Evolutionary conservation across 148 eudicot species (phyloP), one percentile per base, ranked within the genome.

Genomic region (Pharnaceum exiguum): DNA sequence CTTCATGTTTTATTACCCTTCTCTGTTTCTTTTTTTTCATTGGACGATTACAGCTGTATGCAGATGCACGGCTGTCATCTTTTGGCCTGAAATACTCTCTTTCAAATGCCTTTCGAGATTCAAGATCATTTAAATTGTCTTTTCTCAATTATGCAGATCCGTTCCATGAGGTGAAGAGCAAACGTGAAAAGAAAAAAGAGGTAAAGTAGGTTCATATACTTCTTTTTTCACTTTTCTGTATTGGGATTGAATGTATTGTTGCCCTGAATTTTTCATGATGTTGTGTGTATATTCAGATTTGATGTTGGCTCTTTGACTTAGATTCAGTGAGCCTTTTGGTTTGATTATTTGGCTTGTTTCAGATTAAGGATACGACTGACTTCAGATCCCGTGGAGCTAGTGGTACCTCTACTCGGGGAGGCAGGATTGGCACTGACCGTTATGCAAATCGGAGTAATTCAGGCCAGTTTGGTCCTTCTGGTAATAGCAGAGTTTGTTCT

Each of bases 161-260:
- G 55, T 93, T 93, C 75, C 96, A 75, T 55, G 89, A 93, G 81
- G 96, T 93, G 87, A 93, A 93, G 96, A 93, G 95, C 87, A 93
- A 93, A 73, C 84, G 90, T 64, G 96, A 93, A 71, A 93, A 93
- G 95, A 93, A 83, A 67, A 93, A 93, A 71, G 95, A 88, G 98
- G 98, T 93, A 77, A n/a, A n/a, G n/a, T n/a, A n/a, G n/a, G n/a
- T n/a, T n/a, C n/a, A n/a, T n/a, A n/a, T n/a, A n/a, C n/a, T n/a
- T n/a, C n/a, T n/a, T n/a, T n/a, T n/a, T n/a, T n/a, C n/a, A n/a
- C n/a, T n/a, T n/a, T n/a, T n/a, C n/a, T n/a, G n/a, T 27, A 4
- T 3, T 39, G 8, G 10, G 24, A 29, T 17, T 10, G 10, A 6
- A 35, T 51, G 31, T n/a, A n/a, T n/a, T 12, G 27, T 4, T 27